These are phyloP conservation scores for Candida maris DNA, from an alignment of 805 yeast genomes.

Conservation along the genomic window DNA sequence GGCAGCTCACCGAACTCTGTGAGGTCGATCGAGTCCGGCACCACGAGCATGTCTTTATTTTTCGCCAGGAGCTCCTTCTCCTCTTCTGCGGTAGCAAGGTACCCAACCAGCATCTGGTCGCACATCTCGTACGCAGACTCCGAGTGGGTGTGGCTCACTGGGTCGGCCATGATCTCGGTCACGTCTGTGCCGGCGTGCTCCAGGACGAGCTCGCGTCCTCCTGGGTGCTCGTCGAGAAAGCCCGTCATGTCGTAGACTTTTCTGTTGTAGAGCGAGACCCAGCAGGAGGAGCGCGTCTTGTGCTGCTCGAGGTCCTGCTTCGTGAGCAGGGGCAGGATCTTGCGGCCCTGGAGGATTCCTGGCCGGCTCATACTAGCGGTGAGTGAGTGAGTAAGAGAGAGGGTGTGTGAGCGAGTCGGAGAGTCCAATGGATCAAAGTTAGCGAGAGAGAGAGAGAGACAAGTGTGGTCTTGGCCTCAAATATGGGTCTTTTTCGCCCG, in stretches of 20 bases:
- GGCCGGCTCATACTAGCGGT: no score
- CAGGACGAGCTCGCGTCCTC: slow-evolving; percentile 54
- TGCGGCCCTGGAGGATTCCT: background rate
- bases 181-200: slow-evolving; percentile 59
- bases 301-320: slow-evolving; percentile 50
- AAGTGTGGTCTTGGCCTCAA: no score
- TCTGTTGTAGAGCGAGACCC: slow-evolving; percentile 78
- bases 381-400: no score
- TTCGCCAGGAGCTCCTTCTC: slow-evolving; percentile 65
- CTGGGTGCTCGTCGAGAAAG: slow-evolving; percentile 72
- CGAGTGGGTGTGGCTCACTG: slow-evolving; percentile 69
- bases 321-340: slow-evolving; percentile 57
- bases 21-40: slow-evolving; percentile 40
- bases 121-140: slow-evolving; percentile 87
- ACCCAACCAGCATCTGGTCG: slow-evolving; percentile 79
- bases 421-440: no score
- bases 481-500: no score
- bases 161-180: slow-evolving; percentile 75
- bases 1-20: slow-evolving; percentile 65
- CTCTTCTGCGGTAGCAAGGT: slow-evolving; percentile 74
- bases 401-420: no score
- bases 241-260: slow-evolving; percentile 81
- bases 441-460: no score
- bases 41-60: slow-evolving; percentile 47
- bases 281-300: slow-evolving; percentile 52